phyloP scores from a whole-genome alignment of 2,329 filamentous ascomycete genomes.

The Stemphylium vesicarium region DNA sequence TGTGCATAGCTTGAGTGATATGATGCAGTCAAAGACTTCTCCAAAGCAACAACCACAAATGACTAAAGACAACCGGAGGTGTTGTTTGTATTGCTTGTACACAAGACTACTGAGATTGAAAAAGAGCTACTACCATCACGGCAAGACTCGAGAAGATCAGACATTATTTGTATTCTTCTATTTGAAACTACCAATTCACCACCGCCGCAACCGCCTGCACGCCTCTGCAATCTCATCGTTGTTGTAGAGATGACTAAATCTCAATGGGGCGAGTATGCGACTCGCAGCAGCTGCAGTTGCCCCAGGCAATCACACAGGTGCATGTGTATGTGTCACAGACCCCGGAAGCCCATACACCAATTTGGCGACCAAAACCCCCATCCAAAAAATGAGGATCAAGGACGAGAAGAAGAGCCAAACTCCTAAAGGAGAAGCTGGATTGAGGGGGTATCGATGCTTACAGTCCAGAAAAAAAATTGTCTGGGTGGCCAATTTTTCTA shows the following conservation, averaged over 20 bases:
- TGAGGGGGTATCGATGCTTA: conserved; percentile 36
- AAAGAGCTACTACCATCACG: too few relatives aligned
- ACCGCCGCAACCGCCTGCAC: neutral
- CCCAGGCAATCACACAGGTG: too few relatives aligned
- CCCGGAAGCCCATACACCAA: too few relatives aligned
- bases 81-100: too few relatives aligned
- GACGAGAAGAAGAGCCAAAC: conserved; percentile 1
- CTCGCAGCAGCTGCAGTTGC: neutral
- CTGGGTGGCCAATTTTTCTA: neutral
- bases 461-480: conserved; percentile 17
- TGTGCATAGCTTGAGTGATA: too few relatives aligned
- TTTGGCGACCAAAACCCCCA: neutral
- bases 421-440: conserved; percentile 3
- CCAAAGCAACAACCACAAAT: too few relatives aligned
- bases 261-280: neutral
- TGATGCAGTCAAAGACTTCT: too few relatives aligned
- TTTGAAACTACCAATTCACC: neutral
- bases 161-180: neutral
- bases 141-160: too few relatives aligned
- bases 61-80: too few relatives aligned
- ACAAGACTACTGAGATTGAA: too few relatives aligned
- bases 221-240: neutral
- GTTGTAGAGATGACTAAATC: conserved; percentile 11
- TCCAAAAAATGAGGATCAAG: neutral
- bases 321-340: too few relatives aligned